Percentiles rank a stretch among this genome's conserved stretches.
phyloP scores from a whole-genome alignment of 495 filamentous ascomycete species.

The Astrothelium subdiscretum region DNA sequence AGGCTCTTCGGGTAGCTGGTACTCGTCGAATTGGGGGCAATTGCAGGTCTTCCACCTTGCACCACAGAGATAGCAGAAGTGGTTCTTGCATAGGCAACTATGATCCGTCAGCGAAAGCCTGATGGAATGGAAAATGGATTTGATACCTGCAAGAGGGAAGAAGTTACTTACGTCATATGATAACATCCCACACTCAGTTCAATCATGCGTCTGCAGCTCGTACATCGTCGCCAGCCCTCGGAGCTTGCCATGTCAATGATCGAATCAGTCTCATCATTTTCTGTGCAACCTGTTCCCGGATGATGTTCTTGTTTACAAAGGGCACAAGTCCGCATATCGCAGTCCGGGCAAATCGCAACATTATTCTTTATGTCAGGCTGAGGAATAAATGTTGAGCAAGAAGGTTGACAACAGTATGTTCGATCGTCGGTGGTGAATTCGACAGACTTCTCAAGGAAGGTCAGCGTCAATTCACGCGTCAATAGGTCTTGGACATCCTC shows the following conservation, averaged over 20 bases:
- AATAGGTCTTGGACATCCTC: conserved; percentile 25
- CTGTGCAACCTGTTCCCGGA: conserved; percentile 15
- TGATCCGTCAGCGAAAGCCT: neutral
- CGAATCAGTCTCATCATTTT: conserved; percentile 10
- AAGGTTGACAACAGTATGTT: conserved; percentile 36
- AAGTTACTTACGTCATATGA: conserved; percentile 12
- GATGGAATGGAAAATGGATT: neutral
- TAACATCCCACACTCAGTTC: conserved; percentile 13
- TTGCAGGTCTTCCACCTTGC: conserved; percentile 19
- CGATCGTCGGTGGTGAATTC: conserved; percentile 36
- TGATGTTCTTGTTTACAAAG: conserved; percentile 37
- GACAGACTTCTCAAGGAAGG: conserved; percentile 30
- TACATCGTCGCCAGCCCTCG: conserved; percentile 25
- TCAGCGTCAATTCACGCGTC: conserved; percentile 13
- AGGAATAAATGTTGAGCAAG: conserved; percentile 38
- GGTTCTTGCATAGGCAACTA: conserved; percentile 16
- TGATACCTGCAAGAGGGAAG: neutral
- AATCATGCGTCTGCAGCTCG: conserved; percentile 16
- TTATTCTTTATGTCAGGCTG: conserved; percentile 21
- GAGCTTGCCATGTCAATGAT: conserved; percentile 18
- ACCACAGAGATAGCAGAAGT: conserved; percentile 25
- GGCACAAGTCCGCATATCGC: conserved; percentile 31
- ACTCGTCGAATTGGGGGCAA: conserved; percentile 17
- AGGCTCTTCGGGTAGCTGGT: conserved; percentile 7
- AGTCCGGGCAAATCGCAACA: conserved; percentile 33